phyloP scores from a whole-genome alignment of 495 filamentous ascomycete species.

The Podospora appendiculata region DNA sequence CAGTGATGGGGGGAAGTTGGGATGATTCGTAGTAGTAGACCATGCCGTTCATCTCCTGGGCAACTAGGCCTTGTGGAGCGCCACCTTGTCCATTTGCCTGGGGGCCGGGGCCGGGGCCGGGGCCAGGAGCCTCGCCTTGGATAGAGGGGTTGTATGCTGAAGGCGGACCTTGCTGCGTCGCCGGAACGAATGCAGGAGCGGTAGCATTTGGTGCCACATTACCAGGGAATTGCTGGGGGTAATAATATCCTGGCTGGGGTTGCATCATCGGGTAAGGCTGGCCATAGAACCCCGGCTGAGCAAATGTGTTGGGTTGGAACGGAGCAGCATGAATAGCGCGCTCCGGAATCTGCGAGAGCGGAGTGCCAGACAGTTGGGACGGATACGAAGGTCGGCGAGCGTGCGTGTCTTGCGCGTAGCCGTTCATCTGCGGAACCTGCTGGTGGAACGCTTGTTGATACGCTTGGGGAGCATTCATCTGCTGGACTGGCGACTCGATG shows the following conservation, averaged over 20 bases:
- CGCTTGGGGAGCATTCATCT: conserved; percentile 52
- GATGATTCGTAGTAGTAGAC: conserved; percentile 87
- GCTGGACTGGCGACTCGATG: conserved; percentile 79
- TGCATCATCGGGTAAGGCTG: conserved; percentile 42
- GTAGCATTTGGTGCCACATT: conserved; percentile 45
- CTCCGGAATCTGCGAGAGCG: conserved; percentile 90
- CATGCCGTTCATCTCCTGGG: conserved; percentile 89
- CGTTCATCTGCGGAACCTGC: conserved; percentile 69
- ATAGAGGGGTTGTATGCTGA: conserved; percentile 32
- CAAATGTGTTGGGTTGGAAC: conserved; percentile 72
- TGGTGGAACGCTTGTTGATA: conserved; percentile 89
- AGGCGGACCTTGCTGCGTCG: conserved; percentile 40
- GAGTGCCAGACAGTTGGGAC: conserved; percentile 70
- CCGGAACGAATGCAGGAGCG: conserved; percentile 51
- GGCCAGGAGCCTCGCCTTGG: conserved; percentile 31
- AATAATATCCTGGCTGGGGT: conserved; percentile 47
- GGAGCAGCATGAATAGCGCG: conserved; percentile 86
- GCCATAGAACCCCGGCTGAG: conserved; percentile 58
- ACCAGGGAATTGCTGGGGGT: conserved; percentile 43
- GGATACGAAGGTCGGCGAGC: conserved; percentile 66
- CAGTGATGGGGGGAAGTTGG: conserved; percentile 53
- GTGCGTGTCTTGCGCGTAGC: conserved; percentile 53
- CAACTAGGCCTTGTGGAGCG: conserved; percentile 61
- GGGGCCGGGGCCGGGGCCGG: not conserved
- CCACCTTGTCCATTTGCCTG: conserved; percentile 15